Conservation (phyloP, 345 rosid genomes). For the Eucalyptus viminalis region DNA sequence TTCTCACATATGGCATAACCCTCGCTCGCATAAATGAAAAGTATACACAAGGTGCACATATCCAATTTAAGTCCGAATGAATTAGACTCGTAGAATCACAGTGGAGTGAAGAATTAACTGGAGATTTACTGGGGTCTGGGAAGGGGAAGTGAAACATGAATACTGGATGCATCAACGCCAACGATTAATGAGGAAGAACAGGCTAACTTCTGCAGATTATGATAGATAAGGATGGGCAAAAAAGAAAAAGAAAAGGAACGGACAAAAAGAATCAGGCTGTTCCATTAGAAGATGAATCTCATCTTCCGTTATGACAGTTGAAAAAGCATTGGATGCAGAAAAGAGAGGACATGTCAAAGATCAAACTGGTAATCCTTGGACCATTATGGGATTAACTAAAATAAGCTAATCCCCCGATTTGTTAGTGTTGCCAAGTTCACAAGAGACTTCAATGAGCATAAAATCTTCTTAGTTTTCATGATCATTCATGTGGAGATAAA, state of each 20-base stretch:
- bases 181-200: neutral
- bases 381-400: neutral
- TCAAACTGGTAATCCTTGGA: neutral
- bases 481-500: neutral
- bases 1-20: neutral
- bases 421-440: neutral
- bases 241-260: neutral
- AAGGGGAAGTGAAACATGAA: neutral
- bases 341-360: neutral
- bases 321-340: neutral
- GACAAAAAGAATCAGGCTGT: neutral
- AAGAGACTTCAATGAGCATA: neutral
- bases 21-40: neutral
- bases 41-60: neutral
- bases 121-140: neutral
- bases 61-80: neutral
- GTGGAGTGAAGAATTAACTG: neutral
- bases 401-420: neutral
- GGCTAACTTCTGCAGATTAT: neutral
- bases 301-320: neutral
- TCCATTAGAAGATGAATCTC: neutral
- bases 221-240: neutral
- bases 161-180: neutral
- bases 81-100: neutral
- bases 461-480: neutral